Evolutionary conservation across 2,329 filamentous ascomycete species (phyloP), one percentile per base, ranked within the genome.

Genomic region (Helotiales sp.): DNA sequence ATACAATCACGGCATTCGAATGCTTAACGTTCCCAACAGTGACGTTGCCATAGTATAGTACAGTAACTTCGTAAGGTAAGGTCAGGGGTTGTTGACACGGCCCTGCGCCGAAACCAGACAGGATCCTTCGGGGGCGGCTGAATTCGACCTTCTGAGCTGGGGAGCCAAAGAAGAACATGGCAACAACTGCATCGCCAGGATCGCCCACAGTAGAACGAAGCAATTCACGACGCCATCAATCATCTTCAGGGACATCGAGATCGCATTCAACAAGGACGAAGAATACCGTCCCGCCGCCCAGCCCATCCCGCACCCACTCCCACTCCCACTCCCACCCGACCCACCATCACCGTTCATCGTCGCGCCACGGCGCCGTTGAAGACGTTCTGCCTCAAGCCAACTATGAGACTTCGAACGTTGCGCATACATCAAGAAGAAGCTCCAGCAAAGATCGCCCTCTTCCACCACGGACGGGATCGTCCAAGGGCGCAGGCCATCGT

Each of bases 331-430:
- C n/a, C 40, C 71, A 75, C 47, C 72, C 13, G 22, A 24, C 45
- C 26, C 58, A 61, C 47, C 72, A 76, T 49, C 73, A 74, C 32
- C 70, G 71, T 50, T 81, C 81, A 28, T 80, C 80, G 49, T 77
- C 79, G 64, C 81, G 80, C 69, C 79, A 81, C 67, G 67, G 69
- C 49, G 68, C 71, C n/a, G 75, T 79, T 57, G 80, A 83, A 70
- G 80, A 85, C 64, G 73, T 80, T 50, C 74, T 81, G 61, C 81
- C 82, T 63, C 88, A 90, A 75, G 85, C 90, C 78, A 92, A 96
- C 80, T 89, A 89, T 82, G 92, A 95, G 80, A 86, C 89, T 74
- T 83, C 85, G 74, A 89, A 89, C 82, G 79, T 91, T 81, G 86
- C 87, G 63, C 71, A 75, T 64, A 67, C 69, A 70, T 70, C 73